phyloP scores from a whole-genome alignment of 148 eudicot genomes.

The Simmondsia chinensis region DNA sequence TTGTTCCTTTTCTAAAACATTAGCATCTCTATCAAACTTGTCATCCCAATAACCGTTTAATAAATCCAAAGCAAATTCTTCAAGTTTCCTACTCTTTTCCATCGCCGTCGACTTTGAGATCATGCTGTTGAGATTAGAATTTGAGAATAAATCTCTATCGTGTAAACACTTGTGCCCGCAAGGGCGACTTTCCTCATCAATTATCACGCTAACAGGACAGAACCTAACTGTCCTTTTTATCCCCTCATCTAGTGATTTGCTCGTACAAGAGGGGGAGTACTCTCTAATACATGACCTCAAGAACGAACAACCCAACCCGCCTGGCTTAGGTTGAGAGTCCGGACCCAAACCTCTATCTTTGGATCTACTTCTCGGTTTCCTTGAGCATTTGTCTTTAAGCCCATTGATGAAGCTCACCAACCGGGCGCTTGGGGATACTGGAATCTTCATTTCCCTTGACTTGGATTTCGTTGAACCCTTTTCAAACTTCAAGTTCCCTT shows the following conservation, averaged over 20 bases:
- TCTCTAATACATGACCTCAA: conserved; percentile 53
- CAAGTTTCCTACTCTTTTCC: too few relatives aligned
- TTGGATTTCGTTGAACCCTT: conserved; percentile 24
- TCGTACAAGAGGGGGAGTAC: conserved; percentile 18
- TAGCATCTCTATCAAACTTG: conserved; percentile 4
- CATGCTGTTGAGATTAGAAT: conserved; percentile 5
- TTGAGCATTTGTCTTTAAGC: conserved; percentile 28
- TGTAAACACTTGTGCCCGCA: conserved; percentile 33
- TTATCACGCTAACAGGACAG: conserved; percentile 46
- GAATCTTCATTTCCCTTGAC: conserved; percentile 50
- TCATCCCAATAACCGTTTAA: conserved; percentile 23
- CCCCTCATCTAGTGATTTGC: conserved; percentile 23
- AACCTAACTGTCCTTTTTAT: conserved; percentile 44
- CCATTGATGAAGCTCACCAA: conserved; percentile 54
- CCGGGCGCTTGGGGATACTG: conserved; percentile 66
- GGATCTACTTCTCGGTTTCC: conserved; percentile 4
- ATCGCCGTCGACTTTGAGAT: conserved; percentile 11
- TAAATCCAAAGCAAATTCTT: conserved; percentile 28
- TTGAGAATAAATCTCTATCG: background rate
- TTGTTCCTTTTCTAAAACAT: conserved; percentile 17
- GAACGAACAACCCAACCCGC: conserved; percentile 43
- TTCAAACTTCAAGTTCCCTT: background rate
- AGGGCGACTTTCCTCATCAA: conserved; percentile 46
- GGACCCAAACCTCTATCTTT: conserved; percentile 13
- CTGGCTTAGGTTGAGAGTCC: conserved; percentile 21